These are phyloP conservation scores for Macrolepiota dolichaula DNA, from an alignment of 768 basidiomycete genomes.

Conservation along the genomic window DNA sequence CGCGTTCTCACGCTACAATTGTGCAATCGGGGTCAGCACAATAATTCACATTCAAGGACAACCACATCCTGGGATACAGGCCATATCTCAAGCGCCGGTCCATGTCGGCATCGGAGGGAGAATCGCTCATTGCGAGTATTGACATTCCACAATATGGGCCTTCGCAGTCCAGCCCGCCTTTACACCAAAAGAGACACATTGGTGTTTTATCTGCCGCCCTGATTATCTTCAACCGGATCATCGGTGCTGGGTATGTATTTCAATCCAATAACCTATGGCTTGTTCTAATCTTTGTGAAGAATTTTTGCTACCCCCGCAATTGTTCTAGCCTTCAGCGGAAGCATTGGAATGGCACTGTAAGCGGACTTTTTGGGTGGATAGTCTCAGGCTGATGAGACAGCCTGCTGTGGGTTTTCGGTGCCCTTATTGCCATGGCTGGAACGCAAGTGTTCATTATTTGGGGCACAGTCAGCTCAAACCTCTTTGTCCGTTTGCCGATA, in stretches of 20 bases:
- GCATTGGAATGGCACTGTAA: constrained; percentile 29
- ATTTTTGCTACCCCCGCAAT: constrained; percentile 34
- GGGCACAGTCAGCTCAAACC: constrained; percentile 25
- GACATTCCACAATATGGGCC: background rate
- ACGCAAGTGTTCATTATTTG: constrained; percentile 32
- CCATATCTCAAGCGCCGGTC: background rate
- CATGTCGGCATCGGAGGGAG: background rate
- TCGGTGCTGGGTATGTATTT: constrained; percentile 29
- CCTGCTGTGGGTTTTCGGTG: constrained; percentile 34
- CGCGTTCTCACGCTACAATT: background rate
- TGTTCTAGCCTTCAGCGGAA: constrained; percentile 28
- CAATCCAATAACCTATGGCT: background rate
- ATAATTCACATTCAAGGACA: too few species aligned
- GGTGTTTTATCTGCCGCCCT: constrained; percentile 29
- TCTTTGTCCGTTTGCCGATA: background rate
- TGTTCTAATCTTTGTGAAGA: constrained; percentile 13
- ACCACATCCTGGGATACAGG: background rate
- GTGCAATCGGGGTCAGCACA: background rate
- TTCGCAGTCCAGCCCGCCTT: background rate
- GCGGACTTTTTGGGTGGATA: background rate
- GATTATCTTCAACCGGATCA: constrained; percentile 34
- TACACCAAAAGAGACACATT: constrained; percentile 17
- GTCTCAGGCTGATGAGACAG: constrained; percentile 6
- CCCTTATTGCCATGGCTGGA: constrained; percentile 29
- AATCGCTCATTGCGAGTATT: background rate